A percentile compares a stretch with the other conserved stretches of the same genome.
Evolutionary conservation across 371 early-diverging fungal species (phyloP).

Genomic region (Mucor sp.): DNA sequence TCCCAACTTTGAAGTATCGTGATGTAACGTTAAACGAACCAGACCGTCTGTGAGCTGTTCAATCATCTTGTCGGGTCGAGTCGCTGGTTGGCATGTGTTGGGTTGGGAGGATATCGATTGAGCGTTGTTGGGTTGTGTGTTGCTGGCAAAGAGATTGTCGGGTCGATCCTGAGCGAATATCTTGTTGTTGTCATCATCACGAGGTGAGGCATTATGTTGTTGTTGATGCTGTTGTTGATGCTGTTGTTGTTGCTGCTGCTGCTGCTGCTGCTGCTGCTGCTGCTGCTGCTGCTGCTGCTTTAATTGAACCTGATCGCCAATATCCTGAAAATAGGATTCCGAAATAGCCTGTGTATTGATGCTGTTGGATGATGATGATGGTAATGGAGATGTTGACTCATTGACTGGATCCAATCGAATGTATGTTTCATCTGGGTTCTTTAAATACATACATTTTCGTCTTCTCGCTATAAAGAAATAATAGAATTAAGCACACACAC

Average conservation of each 20-base stretch:
- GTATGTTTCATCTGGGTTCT: conserved; percentile 52
- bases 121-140: background rate
- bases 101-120: background rate
- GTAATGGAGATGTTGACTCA: conserved; percentile 6
- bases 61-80: conserved; percentile 44
- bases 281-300: conserved; percentile 7
- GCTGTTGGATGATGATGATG: background rate
- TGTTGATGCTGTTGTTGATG: background rate
- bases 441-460: conserved; percentile 49
- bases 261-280: background rate
- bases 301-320: conserved; percentile 17
- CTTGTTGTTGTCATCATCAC: no score
- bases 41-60: conserved; percentile 45
- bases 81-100: conserved; percentile 12
- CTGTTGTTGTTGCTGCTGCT: background rate
- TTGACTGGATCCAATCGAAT: conserved; percentile 42
- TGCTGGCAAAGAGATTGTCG: conserved; percentile 32
- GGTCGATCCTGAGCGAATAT: conserved; percentile 23
- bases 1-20: conserved; percentile 24
- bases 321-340: conserved; percentile 31
- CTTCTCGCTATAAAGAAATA: conserved; percentile 41
- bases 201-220: no score
- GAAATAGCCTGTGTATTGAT: conserved; percentile 1
- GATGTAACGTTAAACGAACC: conserved; percentile 37
- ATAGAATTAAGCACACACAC: no score